phyloP scores from a whole-genome alignment of 2,329 filamentous ascomycete genomes.

The Stemphylium vesicarium region DNA sequence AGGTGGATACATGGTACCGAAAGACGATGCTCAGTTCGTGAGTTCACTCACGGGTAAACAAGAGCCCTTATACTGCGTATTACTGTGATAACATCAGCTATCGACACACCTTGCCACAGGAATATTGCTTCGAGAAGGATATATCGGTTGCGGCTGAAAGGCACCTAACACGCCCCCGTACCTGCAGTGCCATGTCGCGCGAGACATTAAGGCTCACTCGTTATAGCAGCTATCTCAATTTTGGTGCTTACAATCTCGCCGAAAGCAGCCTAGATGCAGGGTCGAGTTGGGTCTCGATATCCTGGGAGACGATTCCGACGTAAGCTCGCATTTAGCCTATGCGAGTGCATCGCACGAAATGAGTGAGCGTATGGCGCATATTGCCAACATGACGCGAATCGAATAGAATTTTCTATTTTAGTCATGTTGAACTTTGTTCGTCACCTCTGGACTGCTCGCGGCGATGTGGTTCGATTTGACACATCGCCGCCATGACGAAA shows the following conservation, averaged over 20 bases:
- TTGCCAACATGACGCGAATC: too few species aligned
- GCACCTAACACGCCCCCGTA: background rate
- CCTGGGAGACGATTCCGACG: background rate
- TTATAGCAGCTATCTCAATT: background rate
- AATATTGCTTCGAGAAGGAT: background rate
- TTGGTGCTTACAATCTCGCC: background rate
- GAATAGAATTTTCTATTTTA: too few species aligned
- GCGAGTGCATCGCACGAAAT: background rate
- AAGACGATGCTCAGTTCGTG: background rate
- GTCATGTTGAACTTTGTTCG: too few species aligned
- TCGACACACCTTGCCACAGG: background rate
- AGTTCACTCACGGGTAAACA: background rate
- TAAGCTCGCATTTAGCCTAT: background rate
- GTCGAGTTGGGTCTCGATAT: background rate
- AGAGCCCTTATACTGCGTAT: background rate
- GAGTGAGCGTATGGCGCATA: too few species aligned
- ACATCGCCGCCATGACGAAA: too few species aligned
- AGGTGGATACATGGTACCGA: constrained; percentile 1
- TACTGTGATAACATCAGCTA: background rate
- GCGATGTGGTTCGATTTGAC: too few species aligned
- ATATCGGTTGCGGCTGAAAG: constrained; percentile 5
- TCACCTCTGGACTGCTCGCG: too few species aligned
- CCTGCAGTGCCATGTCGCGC: background rate
- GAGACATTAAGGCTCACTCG: background rate
- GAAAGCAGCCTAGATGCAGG: background rate